Percentiles rank a stretch among this genome's conserved stretches.
Conservation (phyloP, 345 rosid genomes). For the Lepidium didymum region DNA sequence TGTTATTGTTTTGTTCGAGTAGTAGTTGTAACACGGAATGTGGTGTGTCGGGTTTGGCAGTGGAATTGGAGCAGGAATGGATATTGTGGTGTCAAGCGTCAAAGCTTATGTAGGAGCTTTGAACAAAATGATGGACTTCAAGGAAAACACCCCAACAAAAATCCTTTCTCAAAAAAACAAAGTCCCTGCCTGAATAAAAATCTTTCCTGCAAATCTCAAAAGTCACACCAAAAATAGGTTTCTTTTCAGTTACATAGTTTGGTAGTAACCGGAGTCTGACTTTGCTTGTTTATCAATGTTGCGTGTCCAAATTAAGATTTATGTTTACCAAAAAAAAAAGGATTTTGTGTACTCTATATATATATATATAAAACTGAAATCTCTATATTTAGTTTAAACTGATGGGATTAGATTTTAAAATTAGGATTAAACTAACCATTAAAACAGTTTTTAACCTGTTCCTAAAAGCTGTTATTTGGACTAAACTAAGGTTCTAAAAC, state of each 20-base stretch:
- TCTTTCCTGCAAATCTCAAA: not conserved
- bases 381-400: conserved; percentile 8
- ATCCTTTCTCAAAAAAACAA: conserved; percentile 25
- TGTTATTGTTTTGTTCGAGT: not conserved
- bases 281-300: not conserved
- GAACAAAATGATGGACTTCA: conserved; percentile 82
- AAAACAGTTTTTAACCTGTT: not conserved
- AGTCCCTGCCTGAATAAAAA: conserved; percentile 36
- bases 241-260: conserved; percentile 15
- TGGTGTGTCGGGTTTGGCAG: conserved; percentile 27
- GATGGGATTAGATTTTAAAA: not conserved
- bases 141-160: conserved; percentile 24
- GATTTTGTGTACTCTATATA: not conserved
- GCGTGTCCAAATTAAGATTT: not conserved
- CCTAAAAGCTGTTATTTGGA: not conserved
- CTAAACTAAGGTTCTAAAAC: conserved; percentile 8
- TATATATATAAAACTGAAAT: not conserved
- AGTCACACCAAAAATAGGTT: not conserved
- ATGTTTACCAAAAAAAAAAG: not conserved
- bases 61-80: conserved; percentile 84
- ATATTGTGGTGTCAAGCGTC: conserved; percentile 85
- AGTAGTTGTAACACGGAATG: not conserved
- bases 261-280: not conserved
- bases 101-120: conserved; percentile 81
- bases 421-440: not conserved